These are phyloP conservation scores for Cinnamomum micranthum DNA, from an alignment of 164 flowering plant genomes.

Conservation along the genomic window DNA sequence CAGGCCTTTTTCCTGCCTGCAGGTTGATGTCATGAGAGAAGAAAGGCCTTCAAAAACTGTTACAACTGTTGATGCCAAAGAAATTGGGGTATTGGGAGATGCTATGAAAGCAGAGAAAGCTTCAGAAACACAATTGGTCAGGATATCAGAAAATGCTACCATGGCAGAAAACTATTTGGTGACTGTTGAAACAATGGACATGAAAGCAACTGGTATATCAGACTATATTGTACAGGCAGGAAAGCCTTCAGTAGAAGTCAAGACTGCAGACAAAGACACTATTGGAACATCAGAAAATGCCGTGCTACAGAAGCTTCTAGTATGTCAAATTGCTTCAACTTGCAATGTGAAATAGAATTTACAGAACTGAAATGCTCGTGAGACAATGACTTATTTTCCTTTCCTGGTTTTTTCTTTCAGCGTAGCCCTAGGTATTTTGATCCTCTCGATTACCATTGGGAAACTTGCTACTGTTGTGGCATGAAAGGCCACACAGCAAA, in stretches of 20 bases:
- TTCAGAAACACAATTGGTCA: background rate
- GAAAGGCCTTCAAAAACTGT: background rate
- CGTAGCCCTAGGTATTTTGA: slow-evolving; percentile 75
- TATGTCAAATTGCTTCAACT: slow-evolving; percentile 26
- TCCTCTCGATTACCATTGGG: slow-evolving; percentile 41
- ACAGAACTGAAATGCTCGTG: background rate
- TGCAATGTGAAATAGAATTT: background rate
- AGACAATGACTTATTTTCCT: background rate
- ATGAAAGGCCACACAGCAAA: slow-evolving; percentile 50
- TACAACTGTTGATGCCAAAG: background rate
- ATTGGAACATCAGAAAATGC: slow-evolving; percentile 36
- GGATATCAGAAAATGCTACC: background rate
- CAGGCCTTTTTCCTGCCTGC: background rate
- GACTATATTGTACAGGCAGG: slow-evolving; percentile 14
- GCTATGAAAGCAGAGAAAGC: slow-evolving; percentile 5
- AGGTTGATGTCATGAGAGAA: background rate
- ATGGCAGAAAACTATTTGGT: background rate
- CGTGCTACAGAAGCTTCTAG: slow-evolving; percentile 57
- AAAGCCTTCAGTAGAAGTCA: slow-evolving; percentile 11
- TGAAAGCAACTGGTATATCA: background rate
- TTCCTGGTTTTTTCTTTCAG: slow-evolving; percentile 21
- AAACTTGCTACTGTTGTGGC: slow-evolving; percentile 54
- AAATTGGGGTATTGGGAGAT: background rate
- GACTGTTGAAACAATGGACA: background rate
- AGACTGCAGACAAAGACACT: slow-evolving; percentile 19